Evolutionary conservation across 208 protist genomes (phyloP), one percentile per base, ranked within the genome.

Genomic region (Phytomonas francai): DNA sequence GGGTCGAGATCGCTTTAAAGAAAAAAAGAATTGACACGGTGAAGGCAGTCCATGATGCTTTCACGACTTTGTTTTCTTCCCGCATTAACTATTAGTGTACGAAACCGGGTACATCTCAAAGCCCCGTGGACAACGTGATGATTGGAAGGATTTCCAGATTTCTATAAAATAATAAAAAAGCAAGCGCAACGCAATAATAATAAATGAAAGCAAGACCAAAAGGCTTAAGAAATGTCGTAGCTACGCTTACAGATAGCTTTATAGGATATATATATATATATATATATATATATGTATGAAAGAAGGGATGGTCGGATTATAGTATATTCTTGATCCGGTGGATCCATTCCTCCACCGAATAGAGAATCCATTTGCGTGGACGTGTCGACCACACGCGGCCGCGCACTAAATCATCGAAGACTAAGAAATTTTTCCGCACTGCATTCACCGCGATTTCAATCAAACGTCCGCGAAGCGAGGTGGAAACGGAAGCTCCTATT

Each of bases 301-400:
- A 42, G 59, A 42, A 22, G 32, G 59, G 32, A 22, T 63, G 59
- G 4, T 29, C 7, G 63, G 30, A 42, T 72, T 74, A 94, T 65
- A 94, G 87, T 2, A 72, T 57, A 31, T 86, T 84, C 5, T 70
- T 63, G 11, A 94, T 73, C 31, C 83, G 70, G 27, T 80, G 75
- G 59, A 79, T 68, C 80, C 83, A 88, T 60, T 91, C 72, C 9
- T 78, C 65, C 12, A 73, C 63, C 0, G 63, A 67, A 25, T 67
- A 72, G 2, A 78, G 63, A 78, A 88, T 89, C 78, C 81, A 94
- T 56, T 92, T 91, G 22, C 81, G 63, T 31, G 83, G 85, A 28
- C 79, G 85, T 0, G 61, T 72, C 28, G 88, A 94, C 86, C 88
- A 94, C 25, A 59, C 42, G 25, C 85, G 76, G 12, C 81, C 84